A percentile compares a stretch with the other conserved stretches of the same genome.
Evolutionary conservation across 2,329 filamentous ascomycete species (phyloP).

Genomic region (Aquanectria penicillioides): DNA sequence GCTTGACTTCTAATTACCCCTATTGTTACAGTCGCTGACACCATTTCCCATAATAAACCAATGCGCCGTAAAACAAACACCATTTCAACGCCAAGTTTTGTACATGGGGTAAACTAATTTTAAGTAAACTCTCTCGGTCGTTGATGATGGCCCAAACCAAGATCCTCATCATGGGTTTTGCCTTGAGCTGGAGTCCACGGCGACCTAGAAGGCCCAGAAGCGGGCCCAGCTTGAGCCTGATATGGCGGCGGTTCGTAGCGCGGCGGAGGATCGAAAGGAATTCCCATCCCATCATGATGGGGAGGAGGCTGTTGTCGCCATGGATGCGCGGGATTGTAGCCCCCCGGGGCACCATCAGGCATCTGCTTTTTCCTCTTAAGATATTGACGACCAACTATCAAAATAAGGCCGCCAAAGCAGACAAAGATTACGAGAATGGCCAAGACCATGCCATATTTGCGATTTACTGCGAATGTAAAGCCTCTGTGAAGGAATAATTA

Average conservation of each 20-base stretch:
- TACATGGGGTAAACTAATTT: not conserved
- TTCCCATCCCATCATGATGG: slow-evolving; percentile 28
- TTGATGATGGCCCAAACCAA: slow-evolving; percentile 44
- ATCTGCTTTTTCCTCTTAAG: slow-evolving; percentile 33
- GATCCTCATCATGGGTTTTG: slow-evolving; percentile 45
- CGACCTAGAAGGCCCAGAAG: slow-evolving; percentile 43
- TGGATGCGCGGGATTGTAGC: slow-evolving; percentile 40
- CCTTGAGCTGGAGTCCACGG: too few species aligned
- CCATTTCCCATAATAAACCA: not conserved
- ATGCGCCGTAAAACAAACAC: not conserved
- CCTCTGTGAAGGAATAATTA: slow-evolving; percentile 51
- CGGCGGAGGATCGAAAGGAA: slow-evolving; percentile 45
- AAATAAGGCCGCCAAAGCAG: slow-evolving; percentile 52
- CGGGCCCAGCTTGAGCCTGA: slow-evolving; percentile 42
- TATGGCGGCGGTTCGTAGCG: slow-evolving; percentile 47
- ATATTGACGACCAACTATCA: slow-evolving; percentile 45
- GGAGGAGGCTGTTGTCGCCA: slow-evolving; percentile 41
- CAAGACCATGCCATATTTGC: slow-evolving; percentile 58
- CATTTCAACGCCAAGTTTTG: slow-evolving; percentile 33
- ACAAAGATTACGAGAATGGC: slow-evolving; percentile 57
- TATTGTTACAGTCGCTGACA: not conserved
- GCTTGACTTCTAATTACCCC: not conserved
- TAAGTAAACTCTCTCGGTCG: slow-evolving; percentile 47
- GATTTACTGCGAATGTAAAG: slow-evolving; percentile 64
- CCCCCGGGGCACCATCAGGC: slow-evolving; percentile 29